A percentile compares a stretch with the other conserved stretches of the same genome.
phyloP scores from a whole-genome alignment of 371 early-diverging fungal species.

The Rhizopus sp. region DNA sequence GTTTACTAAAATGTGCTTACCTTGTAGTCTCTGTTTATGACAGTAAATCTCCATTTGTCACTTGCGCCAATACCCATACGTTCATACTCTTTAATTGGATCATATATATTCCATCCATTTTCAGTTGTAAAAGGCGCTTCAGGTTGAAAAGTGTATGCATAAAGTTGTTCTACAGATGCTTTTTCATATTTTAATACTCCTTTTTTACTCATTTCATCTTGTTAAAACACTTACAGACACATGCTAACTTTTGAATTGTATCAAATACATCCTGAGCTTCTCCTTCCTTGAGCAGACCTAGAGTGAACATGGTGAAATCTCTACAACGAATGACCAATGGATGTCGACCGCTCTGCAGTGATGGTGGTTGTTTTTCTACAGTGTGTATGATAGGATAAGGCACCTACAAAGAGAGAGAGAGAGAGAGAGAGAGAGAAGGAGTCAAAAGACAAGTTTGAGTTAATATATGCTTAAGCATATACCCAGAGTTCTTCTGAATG shows the following conservation, averaged over 20 bases:
- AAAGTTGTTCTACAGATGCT: conserved; percentile 76
- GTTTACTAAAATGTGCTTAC: conserved; percentile 34
- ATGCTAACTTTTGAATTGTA: conserved; percentile 72
- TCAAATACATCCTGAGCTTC: conserved; percentile 81
- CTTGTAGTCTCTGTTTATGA: conserved; percentile 73
- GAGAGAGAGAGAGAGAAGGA: neutral
- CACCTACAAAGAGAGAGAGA: conserved; percentile 55
- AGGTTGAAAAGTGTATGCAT: conserved; percentile 80
- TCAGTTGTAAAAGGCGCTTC: conserved; percentile 43
- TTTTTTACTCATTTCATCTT: neutral
- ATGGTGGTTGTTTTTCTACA: conserved; percentile 69
- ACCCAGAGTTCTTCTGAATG: conserved; percentile 64
- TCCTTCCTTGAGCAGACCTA: conserved; percentile 68
- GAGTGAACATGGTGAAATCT: conserved; percentile 76
- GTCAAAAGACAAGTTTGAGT: too few species aligned
- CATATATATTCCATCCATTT: conserved; percentile 76
- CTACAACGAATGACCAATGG: conserved; percentile 75
- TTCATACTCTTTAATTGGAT: conserved; percentile 77
- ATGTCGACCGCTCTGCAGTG: conserved; percentile 48
- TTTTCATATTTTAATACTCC: neutral
- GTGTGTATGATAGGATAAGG: conserved; percentile 86
- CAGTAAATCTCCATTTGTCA: conserved; percentile 78
- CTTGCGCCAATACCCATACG: conserved; percentile 84
- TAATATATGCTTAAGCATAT: conserved; percentile 16
- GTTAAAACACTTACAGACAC: conserved; percentile 53